These are phyloP conservation scores for Coniferiporia weirii DNA, from an alignment of 1,284 basidiomycete species.

Conservation along the genomic window DNA sequence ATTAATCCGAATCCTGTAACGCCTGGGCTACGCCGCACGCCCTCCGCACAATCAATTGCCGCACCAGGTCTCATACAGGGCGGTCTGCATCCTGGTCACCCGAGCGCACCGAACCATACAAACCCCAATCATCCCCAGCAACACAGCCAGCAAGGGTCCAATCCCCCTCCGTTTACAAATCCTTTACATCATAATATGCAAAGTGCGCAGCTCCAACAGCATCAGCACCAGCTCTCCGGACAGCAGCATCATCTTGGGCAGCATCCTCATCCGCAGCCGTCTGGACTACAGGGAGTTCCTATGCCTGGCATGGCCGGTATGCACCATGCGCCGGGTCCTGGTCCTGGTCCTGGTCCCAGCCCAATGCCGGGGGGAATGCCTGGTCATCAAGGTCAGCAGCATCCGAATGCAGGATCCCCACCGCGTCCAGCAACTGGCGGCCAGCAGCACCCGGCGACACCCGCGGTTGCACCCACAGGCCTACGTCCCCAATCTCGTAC, in stretches of 20 bases:
- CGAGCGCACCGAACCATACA: constrained; percentile 3
- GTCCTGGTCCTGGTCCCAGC: neutral
- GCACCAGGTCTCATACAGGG: constrained; percentile 4
- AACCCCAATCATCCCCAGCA: constrained; percentile 10
- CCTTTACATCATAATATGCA: neutral
- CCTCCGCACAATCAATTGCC: constrained; percentile 7
- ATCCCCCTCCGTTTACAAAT: constrained; percentile 6
- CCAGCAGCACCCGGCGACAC: constrained; percentile 12
- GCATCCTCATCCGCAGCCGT: neutral
- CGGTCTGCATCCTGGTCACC: neutral
- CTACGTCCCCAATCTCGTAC: constrained; percentile 14
- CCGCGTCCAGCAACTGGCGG: constrained; percentile 13
- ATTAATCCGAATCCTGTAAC: constrained; percentile 3
- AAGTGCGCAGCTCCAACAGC: constrained; percentile 7
- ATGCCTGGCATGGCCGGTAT: constrained; percentile 7
- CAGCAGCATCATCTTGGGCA: constrained; percentile 11
- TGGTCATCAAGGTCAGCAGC: constrained; percentile 1
- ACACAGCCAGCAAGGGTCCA: constrained; percentile 1
- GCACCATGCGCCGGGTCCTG: neutral
- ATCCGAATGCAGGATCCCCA: constrained; percentile 7
- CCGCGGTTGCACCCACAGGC: neutral
- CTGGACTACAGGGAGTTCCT: neutral
- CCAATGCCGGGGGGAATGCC: constrained; percentile 2
- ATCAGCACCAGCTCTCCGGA: constrained; percentile 1
- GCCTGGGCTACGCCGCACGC: constrained; percentile 5